Percentiles rank a stretch among this genome's conserved stretches.
Conservation (phyloP, 257 asterid genomes). For the Solanum rostratum region DNA sequence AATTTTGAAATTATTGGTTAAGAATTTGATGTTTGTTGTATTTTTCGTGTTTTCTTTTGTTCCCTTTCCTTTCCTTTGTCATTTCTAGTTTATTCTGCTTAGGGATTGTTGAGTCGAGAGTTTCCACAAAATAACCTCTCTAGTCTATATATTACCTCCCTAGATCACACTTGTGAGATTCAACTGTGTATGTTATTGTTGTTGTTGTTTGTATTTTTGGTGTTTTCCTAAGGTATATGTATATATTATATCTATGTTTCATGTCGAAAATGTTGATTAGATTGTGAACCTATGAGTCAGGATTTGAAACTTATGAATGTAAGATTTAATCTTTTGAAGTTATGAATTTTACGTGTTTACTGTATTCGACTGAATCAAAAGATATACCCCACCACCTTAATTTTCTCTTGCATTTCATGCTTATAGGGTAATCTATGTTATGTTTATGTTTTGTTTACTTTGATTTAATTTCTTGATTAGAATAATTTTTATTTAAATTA, state of each 20-base stretch:
- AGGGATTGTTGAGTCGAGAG: too few species aligned
- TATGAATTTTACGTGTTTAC: not conserved
- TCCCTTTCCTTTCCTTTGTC: too few species aligned
- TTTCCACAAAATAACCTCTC: too few species aligned
- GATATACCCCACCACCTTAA: rapidly evolving
- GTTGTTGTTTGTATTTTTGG: not conserved
- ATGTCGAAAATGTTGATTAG: not conserved
- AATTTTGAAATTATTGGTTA: not conserved
- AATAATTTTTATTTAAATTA: not conserved
- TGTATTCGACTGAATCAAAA: rapidly evolving
- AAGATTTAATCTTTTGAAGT: not conserved
- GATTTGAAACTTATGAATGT: not conserved
- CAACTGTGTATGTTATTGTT: too few species aligned
- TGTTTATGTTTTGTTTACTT: not conserved
- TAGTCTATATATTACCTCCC: too few species aligned
- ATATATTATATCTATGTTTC: not conserved
- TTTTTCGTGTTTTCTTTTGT: not conserved
- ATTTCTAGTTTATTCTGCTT: too few species aligned
- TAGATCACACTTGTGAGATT: too few species aligned
- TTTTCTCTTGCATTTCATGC: not conserved
- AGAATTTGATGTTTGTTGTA: not conserved
- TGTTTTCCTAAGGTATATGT: not conserved
- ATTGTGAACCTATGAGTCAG: not conserved
- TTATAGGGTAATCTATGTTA: too few species aligned
- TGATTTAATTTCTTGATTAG: not conserved